A percentile compares a stretch with the other conserved stretches of the same genome.
Conservation (phyloP, 179 eudicot species). For the Carnegiea gigantea region DNA sequence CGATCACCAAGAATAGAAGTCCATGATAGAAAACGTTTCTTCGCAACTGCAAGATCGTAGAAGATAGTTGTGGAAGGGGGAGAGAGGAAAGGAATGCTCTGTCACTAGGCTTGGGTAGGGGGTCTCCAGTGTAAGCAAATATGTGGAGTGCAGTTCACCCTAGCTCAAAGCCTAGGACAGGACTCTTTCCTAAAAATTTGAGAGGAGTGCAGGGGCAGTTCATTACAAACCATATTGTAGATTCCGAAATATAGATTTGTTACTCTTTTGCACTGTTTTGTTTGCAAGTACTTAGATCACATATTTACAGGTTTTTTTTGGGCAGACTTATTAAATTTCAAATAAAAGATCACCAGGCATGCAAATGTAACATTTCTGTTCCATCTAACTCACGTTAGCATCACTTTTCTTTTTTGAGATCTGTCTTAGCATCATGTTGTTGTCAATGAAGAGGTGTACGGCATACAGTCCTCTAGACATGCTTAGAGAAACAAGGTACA, state of each 20-base stretch:
- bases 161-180: neutral
- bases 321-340: too few species aligned
- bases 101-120: too few species aligned
- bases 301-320: neutral
- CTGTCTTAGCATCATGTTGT: too few species aligned
- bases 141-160: too few species aligned
- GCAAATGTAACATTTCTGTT: too few species aligned
- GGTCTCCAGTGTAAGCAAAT: too few species aligned
- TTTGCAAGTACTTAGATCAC: neutral
- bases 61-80: neutral
- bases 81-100: neutral
- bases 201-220: neutral
- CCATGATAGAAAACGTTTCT: neutral
- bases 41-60: neutral
- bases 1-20: neutral
- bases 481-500: neutral
- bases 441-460: too few species aligned
- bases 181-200: neutral
- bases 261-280: neutral
- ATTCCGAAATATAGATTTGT: neutral
- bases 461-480: neutral
- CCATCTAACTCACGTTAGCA: too few species aligned
- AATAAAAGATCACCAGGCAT: too few species aligned
- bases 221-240: neutral
- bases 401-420: too few species aligned